Percentiles rank a stretch among this genome's conserved stretches.
Evolutionary conservation across 768 basidiomycete genomes (phyloP).

Genomic region (Lactarius indigo): DNA sequence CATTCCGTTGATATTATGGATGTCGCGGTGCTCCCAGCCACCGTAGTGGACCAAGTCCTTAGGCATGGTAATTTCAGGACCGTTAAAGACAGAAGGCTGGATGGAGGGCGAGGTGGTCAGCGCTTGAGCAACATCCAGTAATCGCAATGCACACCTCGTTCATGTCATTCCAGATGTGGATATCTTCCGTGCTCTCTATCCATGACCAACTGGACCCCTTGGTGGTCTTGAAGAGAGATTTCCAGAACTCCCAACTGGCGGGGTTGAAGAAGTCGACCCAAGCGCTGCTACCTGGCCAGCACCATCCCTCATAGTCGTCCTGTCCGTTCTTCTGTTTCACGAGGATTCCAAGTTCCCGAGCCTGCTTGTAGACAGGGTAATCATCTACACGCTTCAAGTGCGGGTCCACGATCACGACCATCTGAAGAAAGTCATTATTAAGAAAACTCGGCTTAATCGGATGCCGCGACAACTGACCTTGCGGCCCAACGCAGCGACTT

Average conservation of each 20-base stretch:
- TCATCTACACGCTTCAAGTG: conserved; percentile 81
- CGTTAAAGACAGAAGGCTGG: conserved; percentile 98
- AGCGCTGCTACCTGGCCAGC: conserved; percentile 94
- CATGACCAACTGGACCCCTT: conserved; percentile 63
- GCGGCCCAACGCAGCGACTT: conserved; percentile 77
- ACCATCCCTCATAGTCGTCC: conserved; percentile 95
- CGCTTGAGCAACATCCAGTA: neutral
- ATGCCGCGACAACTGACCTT: conserved; percentile 53
- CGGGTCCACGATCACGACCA: conserved; percentile 97
- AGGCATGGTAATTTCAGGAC: conserved; percentile 88
- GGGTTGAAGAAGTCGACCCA: conserved; percentile 99
- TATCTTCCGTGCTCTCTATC: conserved; percentile 73
- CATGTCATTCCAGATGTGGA: conserved; percentile 99
- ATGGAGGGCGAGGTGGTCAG: conserved; percentile 23
- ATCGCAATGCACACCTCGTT: conserved; percentile 66
- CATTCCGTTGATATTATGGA: conserved; percentile 99
- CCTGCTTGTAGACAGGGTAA: conserved; percentile 83
- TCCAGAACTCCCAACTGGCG: conserved; percentile 88
- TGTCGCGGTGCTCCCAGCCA: conserved; percentile 97
- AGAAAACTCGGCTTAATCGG: neutral
- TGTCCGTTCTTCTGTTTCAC: conserved; percentile 78
- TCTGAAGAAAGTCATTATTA: conserved; percentile 46
- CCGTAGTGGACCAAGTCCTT: conserved; percentile 80
- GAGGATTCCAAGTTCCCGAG: conserved; percentile 76
- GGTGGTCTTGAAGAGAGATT: conserved; percentile 66